Percentiles rank a stretch among this genome's conserved stretches.
These are phyloP conservation scores for Solanum chacoense DNA, from an alignment of 305 asterid species.

Conservation along the genomic window DNA sequence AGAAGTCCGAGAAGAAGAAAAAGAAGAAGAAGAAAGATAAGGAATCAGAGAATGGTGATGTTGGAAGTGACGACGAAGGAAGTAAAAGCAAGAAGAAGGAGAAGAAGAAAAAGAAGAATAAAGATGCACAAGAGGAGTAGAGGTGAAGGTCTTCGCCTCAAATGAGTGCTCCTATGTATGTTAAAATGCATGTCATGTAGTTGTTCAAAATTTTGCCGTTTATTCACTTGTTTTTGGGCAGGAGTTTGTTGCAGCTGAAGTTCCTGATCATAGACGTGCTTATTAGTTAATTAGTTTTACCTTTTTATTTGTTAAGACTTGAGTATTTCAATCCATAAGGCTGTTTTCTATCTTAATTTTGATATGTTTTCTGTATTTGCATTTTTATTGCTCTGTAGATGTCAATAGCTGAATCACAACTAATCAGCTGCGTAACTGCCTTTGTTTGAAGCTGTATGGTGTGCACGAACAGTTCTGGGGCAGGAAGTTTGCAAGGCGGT, in stretches of 20 bases:
- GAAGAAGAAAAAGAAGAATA: conserved; percentile 45
- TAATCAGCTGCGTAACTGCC: background rate
- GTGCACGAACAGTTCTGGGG: background rate
- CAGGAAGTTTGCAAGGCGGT: background rate
- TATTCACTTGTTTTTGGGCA: background rate
- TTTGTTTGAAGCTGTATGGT: background rate
- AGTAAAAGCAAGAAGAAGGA: conserved; percentile 42
- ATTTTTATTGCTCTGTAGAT: background rate
- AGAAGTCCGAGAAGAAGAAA: conserved; percentile 52
- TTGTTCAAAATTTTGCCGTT: background rate
- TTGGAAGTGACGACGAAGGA: conserved; percentile 24
- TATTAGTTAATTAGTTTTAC: background rate
- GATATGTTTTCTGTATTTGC: background rate
- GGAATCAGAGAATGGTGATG: conserved; percentile 39
- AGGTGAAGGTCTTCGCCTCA: background rate
- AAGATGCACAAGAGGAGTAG: conserved; percentile 33
- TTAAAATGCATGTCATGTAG: conserved; percentile 1
- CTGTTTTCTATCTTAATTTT: background rate
- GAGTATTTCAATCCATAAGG: background rate
- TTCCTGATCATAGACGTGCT: background rate
- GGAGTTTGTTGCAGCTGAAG: background rate
- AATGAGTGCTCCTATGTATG: conserved; percentile 2
- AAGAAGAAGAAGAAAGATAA: conserved; percentile 49
- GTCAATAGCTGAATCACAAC: background rate
- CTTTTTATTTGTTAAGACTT: background rate